These are phyloP conservation scores for Hypsizygus ulmarius DNA, from an alignment of 1,284 basidiomycete species.

Conservation along the genomic window DNA sequence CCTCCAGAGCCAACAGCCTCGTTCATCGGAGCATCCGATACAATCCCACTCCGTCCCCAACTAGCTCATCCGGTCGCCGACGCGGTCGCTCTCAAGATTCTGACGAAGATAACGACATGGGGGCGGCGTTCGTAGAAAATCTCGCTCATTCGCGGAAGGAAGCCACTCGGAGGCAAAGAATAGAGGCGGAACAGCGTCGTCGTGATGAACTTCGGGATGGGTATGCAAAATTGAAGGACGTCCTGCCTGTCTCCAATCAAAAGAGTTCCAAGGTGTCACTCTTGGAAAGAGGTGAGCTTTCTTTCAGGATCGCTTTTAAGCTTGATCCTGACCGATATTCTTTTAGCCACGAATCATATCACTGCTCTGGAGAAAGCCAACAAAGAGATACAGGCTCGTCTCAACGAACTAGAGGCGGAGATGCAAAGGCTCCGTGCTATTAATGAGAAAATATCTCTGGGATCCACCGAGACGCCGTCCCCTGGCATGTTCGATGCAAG, in stretches of 20 bases:
- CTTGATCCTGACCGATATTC: constrained; percentile 10
- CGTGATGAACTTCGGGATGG: constrained; percentile 86
- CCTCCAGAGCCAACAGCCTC: constrained; percentile 67
- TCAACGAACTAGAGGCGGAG: constrained; percentile 62
- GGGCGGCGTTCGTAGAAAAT: constrained; percentile 59
- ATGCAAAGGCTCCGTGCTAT: constrained; percentile 63
- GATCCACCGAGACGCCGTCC: constrained; percentile 51
- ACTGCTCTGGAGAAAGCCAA: constrained; percentile 65
- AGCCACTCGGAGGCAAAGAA: constrained; percentile 76
- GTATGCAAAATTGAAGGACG: constrained; percentile 83
- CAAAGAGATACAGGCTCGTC: constrained; percentile 62
- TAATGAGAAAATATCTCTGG: constrained; percentile 78
- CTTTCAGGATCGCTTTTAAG: constrained; percentile 13
- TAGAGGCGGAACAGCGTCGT: constrained; percentile 82
- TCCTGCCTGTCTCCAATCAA: constrained; percentile 81
- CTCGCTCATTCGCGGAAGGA: constrained; percentile 77
- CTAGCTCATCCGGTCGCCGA: constrained; percentile 66
- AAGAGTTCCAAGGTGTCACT: constrained; percentile 87
- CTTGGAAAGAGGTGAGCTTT: constrained; percentile 73
- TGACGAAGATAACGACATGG: constrained; percentile 79
- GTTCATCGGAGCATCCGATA: constrained; percentile 70
- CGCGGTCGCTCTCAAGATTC: constrained; percentile 69
- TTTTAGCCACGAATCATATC: constrained; percentile 71
- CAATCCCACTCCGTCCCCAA: constrained; percentile 69
- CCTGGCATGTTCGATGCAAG: constrained; percentile 51